phyloP scores from a whole-genome alignment of 1,139 yeast genomes.

The Sugiyamaella japonica region DNA sequence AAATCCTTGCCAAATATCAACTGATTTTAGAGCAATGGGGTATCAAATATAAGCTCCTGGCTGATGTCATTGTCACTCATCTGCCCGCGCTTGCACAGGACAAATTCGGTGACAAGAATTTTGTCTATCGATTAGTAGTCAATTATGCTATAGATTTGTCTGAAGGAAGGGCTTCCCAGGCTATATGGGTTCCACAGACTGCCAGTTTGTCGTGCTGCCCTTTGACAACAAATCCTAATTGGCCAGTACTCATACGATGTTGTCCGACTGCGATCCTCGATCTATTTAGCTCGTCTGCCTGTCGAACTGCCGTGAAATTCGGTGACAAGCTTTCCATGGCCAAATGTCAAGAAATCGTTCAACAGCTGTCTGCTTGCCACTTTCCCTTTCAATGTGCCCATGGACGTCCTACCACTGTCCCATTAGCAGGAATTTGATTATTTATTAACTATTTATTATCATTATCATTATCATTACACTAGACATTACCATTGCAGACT shows the following conservation, averaged over 20 bases:
- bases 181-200: conserved; percentile 3
- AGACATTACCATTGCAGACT: conserved; percentile 13
- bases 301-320: conserved; percentile 71
- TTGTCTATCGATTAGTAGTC: conserved; percentile 22
- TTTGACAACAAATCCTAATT: conserved; percentile 1
- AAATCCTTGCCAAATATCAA: conserved; percentile 19
- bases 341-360: conserved; percentile 51
- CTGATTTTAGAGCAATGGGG: conserved; percentile 30
- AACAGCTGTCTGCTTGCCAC: conserved; percentile 48
- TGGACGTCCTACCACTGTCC: conserved; percentile 75
- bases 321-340: conserved; percentile 52
- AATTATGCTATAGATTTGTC: conserved; percentile 22
- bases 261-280: conserved; percentile 46
- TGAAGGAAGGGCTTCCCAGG: conserved; percentile 19
- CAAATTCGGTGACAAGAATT: conserved; percentile 15
- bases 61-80: conserved; percentile 24
- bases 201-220: not conserved
- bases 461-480: conserved; percentile 4
- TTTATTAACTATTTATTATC: conserved; percentile 5
- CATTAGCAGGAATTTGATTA: conserved; percentile 44
- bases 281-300: conserved; percentile 61
- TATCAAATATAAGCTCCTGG: conserved; percentile 17
- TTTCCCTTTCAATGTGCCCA: conserved; percentile 84
- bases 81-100: conserved; percentile 25
- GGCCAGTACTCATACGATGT: conserved; percentile 16